A percentile compares a stretch with the other conserved stretches of the same genome.
Conservation (phyloP, 306 rosid species). For the Prunus mira region DNA sequence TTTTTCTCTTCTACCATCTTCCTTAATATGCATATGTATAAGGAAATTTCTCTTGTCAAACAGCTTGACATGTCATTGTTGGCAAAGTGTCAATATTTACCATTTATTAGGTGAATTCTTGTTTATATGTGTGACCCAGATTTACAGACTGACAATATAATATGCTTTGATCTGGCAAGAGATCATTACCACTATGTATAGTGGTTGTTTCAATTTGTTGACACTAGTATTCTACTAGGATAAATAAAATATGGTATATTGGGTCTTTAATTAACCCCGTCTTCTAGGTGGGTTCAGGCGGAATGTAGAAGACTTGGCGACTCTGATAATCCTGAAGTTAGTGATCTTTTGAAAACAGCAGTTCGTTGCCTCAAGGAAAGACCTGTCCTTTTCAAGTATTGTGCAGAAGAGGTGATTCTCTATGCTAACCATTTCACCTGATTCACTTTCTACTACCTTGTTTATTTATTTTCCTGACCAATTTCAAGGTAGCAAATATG, state of each 20-base stretch:
- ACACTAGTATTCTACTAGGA: background rate
- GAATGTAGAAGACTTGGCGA: constrained; percentile 91
- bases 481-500: constrained; percentile 88
- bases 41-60: background rate
- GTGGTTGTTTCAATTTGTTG: background rate
- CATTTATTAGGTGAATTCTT: background rate
- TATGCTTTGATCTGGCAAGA: background rate
- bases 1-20: constrained; percentile 18
- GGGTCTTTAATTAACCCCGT: constrained; percentile 9
- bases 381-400: constrained; percentile 91
- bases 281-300: constrained; percentile 94
- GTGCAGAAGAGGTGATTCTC: constrained; percentile 92
- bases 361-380: constrained; percentile 93
- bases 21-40: background rate
- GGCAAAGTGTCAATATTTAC: background rate
- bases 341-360: constrained; percentile 79
- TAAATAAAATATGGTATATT: constrained; percentile 3
- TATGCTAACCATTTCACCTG: background rate
- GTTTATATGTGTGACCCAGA: background rate
- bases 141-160: background rate
- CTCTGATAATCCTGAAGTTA: constrained; percentile 89
- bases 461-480: constrained; percentile 9
- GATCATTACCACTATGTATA: background rate
- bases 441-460: background rate
- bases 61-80: background rate